Conservation (phyloP, 352 stramenopile genomes). For the Globisporangium sylvaticum region DNA sequence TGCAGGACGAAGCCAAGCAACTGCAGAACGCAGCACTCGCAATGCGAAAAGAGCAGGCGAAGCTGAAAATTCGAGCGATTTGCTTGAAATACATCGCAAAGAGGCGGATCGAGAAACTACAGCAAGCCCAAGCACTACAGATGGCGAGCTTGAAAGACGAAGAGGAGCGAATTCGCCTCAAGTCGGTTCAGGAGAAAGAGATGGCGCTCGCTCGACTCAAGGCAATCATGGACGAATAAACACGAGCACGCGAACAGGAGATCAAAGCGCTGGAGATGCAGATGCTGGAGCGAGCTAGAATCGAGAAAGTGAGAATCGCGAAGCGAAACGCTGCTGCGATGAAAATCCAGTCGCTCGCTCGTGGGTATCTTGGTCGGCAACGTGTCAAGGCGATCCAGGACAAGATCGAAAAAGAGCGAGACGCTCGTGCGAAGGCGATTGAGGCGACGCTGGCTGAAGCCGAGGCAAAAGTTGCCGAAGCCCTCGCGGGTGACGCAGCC, state of each 20-base stretch:
- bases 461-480: slow-evolving; percentile 53
- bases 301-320: slow-evolving; percentile 59
- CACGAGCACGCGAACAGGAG: slow-evolving; percentile 57
- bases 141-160: slow-evolving; percentile 55
- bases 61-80: slow-evolving; percentile 58
- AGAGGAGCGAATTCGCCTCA: slow-evolving; percentile 51
- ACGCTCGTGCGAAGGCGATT: slow-evolving; percentile 48
- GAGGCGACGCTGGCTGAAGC: slow-evolving; percentile 55
- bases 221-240: slow-evolving; percentile 69
- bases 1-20: slow-evolving; percentile 42
- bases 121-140: slow-evolving; percentile 39
- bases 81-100: slow-evolving; percentile 52
- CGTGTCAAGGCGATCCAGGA: slow-evolving; percentile 49
- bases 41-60: slow-evolving; percentile 50
- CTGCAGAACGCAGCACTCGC: slow-evolving; percentile 34
- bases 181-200: slow-evolving; percentile 64
- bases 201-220: slow-evolving; percentile 60
- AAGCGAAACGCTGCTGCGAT: slow-evolving; percentile 44
- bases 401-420: slow-evolving; percentile 63
- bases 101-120: slow-evolving; percentile 39
- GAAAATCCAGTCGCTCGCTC: slow-evolving; percentile 49
- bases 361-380: slow-evolving; percentile 55
- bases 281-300: slow-evolving; percentile 69
- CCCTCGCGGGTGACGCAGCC: slow-evolving; percentile 16
- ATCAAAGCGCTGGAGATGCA: slow-evolving; percentile 64